These are phyloP conservation scores for Rubia yunnanensis DNA, from an alignment of 257 asterid genomes.

Conservation along the genomic window DNA sequence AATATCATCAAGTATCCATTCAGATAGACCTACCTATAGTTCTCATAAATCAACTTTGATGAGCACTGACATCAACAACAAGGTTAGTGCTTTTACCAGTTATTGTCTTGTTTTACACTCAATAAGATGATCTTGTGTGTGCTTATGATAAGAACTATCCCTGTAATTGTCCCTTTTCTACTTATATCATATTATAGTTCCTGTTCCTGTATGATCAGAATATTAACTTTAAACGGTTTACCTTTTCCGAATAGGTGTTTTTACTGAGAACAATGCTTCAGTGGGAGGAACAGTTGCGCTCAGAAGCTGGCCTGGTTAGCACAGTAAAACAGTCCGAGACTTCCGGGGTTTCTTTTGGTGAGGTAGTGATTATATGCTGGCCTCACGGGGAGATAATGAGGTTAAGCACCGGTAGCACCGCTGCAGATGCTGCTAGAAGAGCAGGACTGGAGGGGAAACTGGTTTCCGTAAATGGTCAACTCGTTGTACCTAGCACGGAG, in stretches of 20 bases:
- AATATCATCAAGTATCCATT: slow-evolving; percentile 22
- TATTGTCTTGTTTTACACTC: not conserved
- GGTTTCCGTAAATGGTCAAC: slow-evolving; percentile 79
- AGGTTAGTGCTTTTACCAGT: slow-evolving; percentile 35
- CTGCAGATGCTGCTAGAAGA: slow-evolving; percentile 90
- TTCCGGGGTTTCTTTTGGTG: slow-evolving; percentile 37
- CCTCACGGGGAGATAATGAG: slow-evolving; percentile 91
- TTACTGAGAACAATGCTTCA: slow-evolving; percentile 93
- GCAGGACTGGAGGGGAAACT: slow-evolving; percentile 73
- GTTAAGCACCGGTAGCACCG: slow-evolving; percentile 84
- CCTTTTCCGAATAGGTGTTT: slow-evolving; percentile 37
- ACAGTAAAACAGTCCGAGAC: slow-evolving; percentile 19
- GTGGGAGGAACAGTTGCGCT: slow-evolving; percentile 88
- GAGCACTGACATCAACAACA: slow-evolving; percentile 70
- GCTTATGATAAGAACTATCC: not conserved
- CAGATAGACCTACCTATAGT: slow-evolving; percentile 24
- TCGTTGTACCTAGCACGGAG: slow-evolving; percentile 72
- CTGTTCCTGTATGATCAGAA: not conserved
- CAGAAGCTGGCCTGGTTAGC: slow-evolving; percentile 53
- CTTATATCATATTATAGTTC: no score
- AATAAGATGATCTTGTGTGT: not conserved
- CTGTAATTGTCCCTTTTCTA: not conserved
- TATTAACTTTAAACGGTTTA: not conserved
- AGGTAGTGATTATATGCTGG: slow-evolving; percentile 89
- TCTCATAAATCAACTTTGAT: slow-evolving; percentile 32